Evolutionary conservation across 2,329 filamentous ascomycete genomes (phyloP).

Genomic region (Helotiales sp.): DNA sequence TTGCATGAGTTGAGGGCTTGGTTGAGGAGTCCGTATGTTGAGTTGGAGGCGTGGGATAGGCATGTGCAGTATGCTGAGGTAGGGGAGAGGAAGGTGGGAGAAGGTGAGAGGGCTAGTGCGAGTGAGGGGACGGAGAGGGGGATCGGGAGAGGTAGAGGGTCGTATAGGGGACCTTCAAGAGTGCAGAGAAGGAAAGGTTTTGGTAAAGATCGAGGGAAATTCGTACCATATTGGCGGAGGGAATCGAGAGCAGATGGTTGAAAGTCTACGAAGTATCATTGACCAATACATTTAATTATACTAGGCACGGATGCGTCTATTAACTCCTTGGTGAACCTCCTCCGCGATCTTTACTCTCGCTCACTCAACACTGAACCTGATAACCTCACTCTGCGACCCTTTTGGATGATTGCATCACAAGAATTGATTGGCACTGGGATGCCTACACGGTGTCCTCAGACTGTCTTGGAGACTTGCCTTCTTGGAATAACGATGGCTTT

Average conservation of each 20-base stretch:
- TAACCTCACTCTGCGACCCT: too few species aligned
- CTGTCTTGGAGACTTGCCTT: too few species aligned
- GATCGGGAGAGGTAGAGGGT: neutral
- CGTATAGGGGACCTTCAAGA: neutral
- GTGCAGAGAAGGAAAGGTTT: neutral
- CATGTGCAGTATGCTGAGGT: conserved; percentile 41
- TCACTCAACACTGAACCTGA: too few species aligned
- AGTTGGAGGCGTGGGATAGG: conserved; percentile 76
- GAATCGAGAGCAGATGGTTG: conserved; percentile 5
- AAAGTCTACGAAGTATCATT: neutral
- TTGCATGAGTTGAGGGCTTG: conserved; percentile 85
- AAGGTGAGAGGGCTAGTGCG: neutral
- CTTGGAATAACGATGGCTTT: too few species aligned
- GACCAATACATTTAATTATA: neutral
- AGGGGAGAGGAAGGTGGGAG: neutral
- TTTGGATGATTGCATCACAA: too few species aligned
- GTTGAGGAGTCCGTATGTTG: conserved; percentile 78
- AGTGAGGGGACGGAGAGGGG: neutral
- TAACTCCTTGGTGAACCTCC: too few species aligned
- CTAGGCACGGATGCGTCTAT: too few species aligned
- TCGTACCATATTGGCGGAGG: conserved; percentile 10
- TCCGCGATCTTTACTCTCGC: too few species aligned
- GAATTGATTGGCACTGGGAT: too few species aligned
- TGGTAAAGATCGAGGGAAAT: neutral
- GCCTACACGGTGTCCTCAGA: too few species aligned